Evolutionary conservation across 805 yeast species (phyloP).

Genomic region (Phaffomyces antillensis): DNA sequence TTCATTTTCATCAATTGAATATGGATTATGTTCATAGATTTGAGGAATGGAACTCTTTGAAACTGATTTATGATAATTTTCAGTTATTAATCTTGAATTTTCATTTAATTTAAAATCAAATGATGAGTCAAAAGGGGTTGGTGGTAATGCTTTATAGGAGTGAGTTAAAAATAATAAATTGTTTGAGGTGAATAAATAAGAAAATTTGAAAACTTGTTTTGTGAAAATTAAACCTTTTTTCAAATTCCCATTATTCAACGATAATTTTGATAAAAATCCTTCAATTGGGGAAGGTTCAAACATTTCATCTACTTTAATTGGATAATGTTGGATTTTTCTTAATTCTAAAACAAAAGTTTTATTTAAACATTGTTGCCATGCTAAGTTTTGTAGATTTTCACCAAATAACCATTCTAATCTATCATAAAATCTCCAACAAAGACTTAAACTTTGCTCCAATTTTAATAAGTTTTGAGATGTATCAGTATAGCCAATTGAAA

Average conservation of each 20-base stretch:
- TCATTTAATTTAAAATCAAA: background rate
- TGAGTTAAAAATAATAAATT: constrained; percentile 53
- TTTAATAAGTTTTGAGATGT: constrained; percentile 22
- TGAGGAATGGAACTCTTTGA: constrained; percentile 24
- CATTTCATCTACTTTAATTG: constrained; percentile 23
- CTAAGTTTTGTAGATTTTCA: constrained; percentile 33
- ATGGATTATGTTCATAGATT: constrained; percentile 47
- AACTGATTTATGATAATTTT: constrained; percentile 4
- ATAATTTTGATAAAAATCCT: constrained; percentile 63
- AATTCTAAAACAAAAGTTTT: constrained; percentile 54
- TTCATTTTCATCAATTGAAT: constrained; percentile 37
- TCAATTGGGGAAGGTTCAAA: constrained; percentile 71
- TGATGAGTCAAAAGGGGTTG: constrained; percentile 33
- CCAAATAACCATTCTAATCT: constrained; percentile 64
- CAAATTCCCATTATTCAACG: constrained; percentile 41
- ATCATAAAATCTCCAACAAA: constrained; percentile 64
- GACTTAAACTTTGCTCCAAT: constrained; percentile 34
- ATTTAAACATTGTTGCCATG: constrained; percentile 36
- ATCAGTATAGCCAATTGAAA: constrained; percentile 18
- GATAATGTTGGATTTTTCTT: constrained; percentile 38
- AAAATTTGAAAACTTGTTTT: constrained; percentile 42
- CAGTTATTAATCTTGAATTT: constrained; percentile 22
- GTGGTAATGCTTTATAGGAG: constrained; percentile 55
- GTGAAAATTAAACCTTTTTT: constrained; percentile 23
- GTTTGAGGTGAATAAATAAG: constrained; percentile 59